Evolutionary conservation across 805 yeast species (phyloP).

Genomic region (Wickerhamiella domercqiae): DNA sequence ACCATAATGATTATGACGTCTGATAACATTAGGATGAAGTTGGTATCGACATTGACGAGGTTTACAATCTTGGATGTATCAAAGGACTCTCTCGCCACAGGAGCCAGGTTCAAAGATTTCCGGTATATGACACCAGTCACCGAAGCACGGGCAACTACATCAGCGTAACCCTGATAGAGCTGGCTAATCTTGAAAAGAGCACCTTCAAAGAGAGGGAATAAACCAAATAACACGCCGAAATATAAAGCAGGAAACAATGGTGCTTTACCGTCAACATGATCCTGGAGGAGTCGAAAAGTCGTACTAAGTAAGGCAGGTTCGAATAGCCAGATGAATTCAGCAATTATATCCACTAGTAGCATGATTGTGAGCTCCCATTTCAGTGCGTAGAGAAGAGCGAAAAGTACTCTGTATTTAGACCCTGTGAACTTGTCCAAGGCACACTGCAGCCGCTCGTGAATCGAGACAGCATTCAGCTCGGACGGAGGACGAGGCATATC

Average conservation of each 20-base stretch:
- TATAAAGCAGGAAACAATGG: constrained; percentile 2
- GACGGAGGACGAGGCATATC: background rate
- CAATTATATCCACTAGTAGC: background rate
- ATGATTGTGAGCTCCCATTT: background rate
- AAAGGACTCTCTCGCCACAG: constrained; percentile 37
- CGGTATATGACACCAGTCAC: constrained; percentile 52
- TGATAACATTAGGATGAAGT: constrained; percentile 45
- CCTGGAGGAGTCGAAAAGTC: background rate
- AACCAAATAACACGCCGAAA: constrained; percentile 5
- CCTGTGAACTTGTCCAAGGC: background rate
- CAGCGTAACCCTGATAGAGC: constrained; percentile 3
- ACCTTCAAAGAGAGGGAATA: constrained; percentile 3
- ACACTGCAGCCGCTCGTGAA: background rate
- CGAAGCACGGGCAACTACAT: constrained; percentile 4
- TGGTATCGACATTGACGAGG: constrained; percentile 60
- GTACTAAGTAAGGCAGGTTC: background rate
- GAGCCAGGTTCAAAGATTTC: constrained; percentile 46
- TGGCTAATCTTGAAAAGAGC: constrained; percentile 2
- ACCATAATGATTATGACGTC: constrained; percentile 70
- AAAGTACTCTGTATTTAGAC: background rate
- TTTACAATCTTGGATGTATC: constrained; percentile 74
- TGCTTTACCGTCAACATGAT: background rate
- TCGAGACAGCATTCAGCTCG: background rate
- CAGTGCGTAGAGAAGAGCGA: background rate
- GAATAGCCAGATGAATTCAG: background rate